Evolutionary conservation across 257 asterid genomes (phyloP), one percentile per base, ranked within the genome.

Genomic region (Plectranthus barbatus): DNA sequence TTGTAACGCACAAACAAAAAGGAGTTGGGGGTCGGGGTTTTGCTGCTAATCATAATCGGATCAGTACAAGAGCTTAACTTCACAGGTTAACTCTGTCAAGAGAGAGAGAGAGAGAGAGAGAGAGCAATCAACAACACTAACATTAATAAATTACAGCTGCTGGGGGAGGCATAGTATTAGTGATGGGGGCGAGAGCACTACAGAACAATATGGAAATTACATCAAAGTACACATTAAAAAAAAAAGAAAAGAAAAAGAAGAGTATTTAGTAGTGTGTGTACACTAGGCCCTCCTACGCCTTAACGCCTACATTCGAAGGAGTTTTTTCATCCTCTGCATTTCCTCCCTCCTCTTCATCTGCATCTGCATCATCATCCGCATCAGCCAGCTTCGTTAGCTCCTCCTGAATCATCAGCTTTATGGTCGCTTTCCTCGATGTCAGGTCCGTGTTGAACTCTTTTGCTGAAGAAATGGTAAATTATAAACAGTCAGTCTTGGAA

Each of bases 331-430:
- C 80, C 66, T 80, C 73, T 37, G 49, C 95, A 0, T 73, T 91
- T 14, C 82, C 81, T 3, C 80, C 88, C 36, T 80, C 97, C 1
- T 84, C 96, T 2, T 79, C 97, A 1, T 88, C 96, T 3, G 91
- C 96, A n/a, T 88, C 95, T 0, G 95, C 98, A 1, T 84, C 96
- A 3, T 79, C 97, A 1, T 88, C 96, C 2, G 91, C 96, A n/a
- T 88, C 95, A 1, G 95, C 98, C 45, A 91, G 80, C 68, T 82
- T 84, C 6, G 95, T 83, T 36, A 91, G 86, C 76, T 91, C 98
- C 1, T 91, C 93, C 81, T 91, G 98, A 76, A 91, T 88, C 95
- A 91, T 84, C 41, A 75, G 66, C 83, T 91, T 91, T 55, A 77
- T 71, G 9, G 68, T 18, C 15, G 68, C 24, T 56, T 73, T 77